These are phyloP conservation scores for Teratosphaeria nubilosa DNA, from an alignment of 2,329 filamentous ascomycete genomes.

Conservation along the genomic window DNA sequence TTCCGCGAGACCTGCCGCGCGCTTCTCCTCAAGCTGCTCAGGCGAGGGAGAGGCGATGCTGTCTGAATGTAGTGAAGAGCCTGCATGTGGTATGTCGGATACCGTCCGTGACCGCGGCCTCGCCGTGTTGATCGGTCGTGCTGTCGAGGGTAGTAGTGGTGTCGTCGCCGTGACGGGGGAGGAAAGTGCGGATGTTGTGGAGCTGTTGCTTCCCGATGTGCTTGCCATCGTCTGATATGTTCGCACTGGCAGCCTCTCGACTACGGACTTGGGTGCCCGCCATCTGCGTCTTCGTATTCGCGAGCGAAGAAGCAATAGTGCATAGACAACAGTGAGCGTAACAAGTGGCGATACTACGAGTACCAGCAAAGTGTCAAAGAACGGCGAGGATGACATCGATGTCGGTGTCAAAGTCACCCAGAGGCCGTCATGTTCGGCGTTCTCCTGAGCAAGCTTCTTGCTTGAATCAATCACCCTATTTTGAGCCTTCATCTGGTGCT, in stretches of 20 bases:
- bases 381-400: constrained; percentile 75
- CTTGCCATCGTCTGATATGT: constrained; percentile 80
- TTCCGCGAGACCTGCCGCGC: constrained; percentile 38
- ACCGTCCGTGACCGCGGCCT: constrained; percentile 57
- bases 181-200: constrained; percentile 18
- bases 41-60: constrained; percentile 16
- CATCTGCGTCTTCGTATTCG: constrained; percentile 82
- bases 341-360: constrained; percentile 90
- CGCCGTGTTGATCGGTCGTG: constrained; percentile 36
- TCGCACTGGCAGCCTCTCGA: constrained; percentile 86
- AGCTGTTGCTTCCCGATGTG: constrained; percentile 49
- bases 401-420: constrained; percentile 96
- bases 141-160: constrained; percentile 55
- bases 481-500: background rate
- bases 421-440: constrained; percentile 56
- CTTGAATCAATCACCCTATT: constrained; percentile 2
- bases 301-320: constrained; percentile 74
- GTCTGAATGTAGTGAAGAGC: constrained; percentile 18
- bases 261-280: constrained; percentile 94
- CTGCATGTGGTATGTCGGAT: constrained; percentile 42
- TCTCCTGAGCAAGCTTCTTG: background rate
- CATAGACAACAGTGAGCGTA: constrained; percentile 86
- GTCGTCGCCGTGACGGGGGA: constrained; percentile 47
- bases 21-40: constrained; percentile 42
- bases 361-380: constrained; percentile 93